Evolutionary conservation across 2,329 filamentous ascomycete genomes (phyloP).

Genomic region (Elsinoe ampelina): DNA sequence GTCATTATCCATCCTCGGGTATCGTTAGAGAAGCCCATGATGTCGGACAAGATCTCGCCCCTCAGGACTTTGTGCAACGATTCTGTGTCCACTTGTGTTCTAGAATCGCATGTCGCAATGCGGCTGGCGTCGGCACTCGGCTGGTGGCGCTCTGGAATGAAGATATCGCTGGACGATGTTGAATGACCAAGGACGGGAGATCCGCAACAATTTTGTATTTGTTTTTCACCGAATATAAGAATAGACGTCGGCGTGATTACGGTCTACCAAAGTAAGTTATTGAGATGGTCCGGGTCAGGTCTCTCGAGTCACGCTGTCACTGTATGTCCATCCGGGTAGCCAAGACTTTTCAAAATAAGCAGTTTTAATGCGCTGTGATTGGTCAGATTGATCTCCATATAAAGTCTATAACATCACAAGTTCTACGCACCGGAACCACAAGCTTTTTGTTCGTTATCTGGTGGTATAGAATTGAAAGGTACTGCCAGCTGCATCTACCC

Average conservation of each 20-base stretch:
- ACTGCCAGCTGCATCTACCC: too few relatives aligned
- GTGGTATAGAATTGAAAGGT: too few relatives aligned
- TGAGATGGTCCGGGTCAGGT: background rate
- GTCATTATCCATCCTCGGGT: constrained; percentile 88
- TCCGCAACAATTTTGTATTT: background rate
- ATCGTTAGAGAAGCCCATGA: constrained; percentile 62
- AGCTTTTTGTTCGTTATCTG: too few relatives aligned
- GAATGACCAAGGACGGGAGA: background rate
- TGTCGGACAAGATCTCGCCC: background rate
- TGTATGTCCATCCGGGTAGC: constrained; percentile 8
- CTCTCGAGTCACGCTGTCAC: constrained; percentile 4
- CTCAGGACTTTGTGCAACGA: background rate
- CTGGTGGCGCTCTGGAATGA: background rate
- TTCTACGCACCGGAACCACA: too few relatives aligned
- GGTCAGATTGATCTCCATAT: too few relatives aligned
- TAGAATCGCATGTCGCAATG: background rate
- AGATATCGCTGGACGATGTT: background rate
- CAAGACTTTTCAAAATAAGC: background rate
- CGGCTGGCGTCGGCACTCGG: constrained; percentile 4
- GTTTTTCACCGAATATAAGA: background rate
- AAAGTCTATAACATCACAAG: too few relatives aligned
- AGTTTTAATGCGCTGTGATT: background rate
- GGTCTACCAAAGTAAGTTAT: background rate
- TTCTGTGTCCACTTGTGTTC: background rate
- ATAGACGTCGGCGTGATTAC: background rate